Evolutionary conservation across 192 early-diverging fungal genomes (phyloP), one percentile per base, ranked within the genome.

Genomic region (Dissophora ornata): DNA sequence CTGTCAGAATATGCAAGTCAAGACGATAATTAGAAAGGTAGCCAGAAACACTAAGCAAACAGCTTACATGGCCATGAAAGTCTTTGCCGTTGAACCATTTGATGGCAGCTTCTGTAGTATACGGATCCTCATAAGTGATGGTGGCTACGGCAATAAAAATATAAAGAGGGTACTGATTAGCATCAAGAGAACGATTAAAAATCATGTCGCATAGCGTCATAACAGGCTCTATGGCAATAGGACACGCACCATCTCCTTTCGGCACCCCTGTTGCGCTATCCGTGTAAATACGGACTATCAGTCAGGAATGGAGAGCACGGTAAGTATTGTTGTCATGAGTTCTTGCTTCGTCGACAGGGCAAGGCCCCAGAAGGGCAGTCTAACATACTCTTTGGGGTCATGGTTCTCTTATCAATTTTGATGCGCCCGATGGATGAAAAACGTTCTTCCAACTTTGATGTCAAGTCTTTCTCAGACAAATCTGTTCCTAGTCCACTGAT

Each of bases 101-200:
- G 40, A 93, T 93, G 8, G 91, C 91, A 45, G 84, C 88, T 55
- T 89, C 87, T 19, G 88, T 84, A 22, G 91, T 82, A 16, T 80
- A 83, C 4, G 91, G 90, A 78, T 93, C 91, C 41, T 91, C 90
- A 73, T 91, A 93, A 4, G 91, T 92, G 15, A 93, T 73, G 18
- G 90, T 93, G 10, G 90, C 90, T 84, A 63, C 6, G 22, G 7
- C n/a, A 24, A 24, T 32, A n/a, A 50, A 1, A 50, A 21, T 45
- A n/a, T 1, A 42, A 56, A 25, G 30, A 52, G 29, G 7, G n/a
- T n/a, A n/a, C n/a, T n/a, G n/a, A n/a, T n/a, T n/a, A n/a, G n/a
- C n/a, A n/a, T n/a, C n/a, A n/a, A n/a, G n/a, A n/a, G n/a, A n/a
- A n/a, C 33, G 60, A 30, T 16, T n/a, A 21, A 18, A 13, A 57